These are phyloP conservation scores for Fusarium coffeatum DNA, from an alignment of 2,329 filamentous ascomycete genomes.

Conservation along the genomic window DNA sequence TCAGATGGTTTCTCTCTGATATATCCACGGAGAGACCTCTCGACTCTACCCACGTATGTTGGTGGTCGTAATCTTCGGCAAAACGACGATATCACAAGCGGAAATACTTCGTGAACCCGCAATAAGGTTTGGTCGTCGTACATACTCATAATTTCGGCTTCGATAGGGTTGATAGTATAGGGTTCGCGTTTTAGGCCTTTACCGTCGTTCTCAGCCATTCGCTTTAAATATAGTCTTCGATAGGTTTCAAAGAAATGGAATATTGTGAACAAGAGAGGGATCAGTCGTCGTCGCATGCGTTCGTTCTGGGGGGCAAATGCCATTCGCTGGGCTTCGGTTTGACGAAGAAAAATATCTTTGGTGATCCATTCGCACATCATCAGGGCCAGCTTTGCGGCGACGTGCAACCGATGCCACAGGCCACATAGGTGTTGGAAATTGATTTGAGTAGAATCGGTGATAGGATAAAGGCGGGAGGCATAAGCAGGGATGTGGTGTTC, in stretches of 20 bases:
- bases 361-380: slow-evolving; percentile 73
- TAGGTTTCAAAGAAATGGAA: slow-evolving; percentile 77
- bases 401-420: slow-evolving; percentile 73
- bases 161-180: slow-evolving; percentile 72
- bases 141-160: slow-evolving; percentile 70
- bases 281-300: slow-evolving; percentile 72
- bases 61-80: slow-evolving; percentile 71
- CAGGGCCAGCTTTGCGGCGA: slow-evolving; percentile 70
- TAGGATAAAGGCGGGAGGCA: slow-evolving; percentile 68
- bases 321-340: slow-evolving; percentile 63
- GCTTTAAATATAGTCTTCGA: slow-evolving; percentile 67
- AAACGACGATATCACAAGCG: slow-evolving; percentile 72
- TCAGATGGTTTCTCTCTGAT: slow-evolving; percentile 71
- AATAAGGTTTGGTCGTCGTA: slow-evolving; percentile 73
- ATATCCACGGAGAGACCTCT: slow-evolving; percentile 72
- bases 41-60: slow-evolving; percentile 72
- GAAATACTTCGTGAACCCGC: slow-evolving; percentile 73
- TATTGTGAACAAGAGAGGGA: slow-evolving; percentile 72
- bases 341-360: slow-evolving; percentile 72
- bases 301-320: slow-evolving; percentile 71
- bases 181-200: slow-evolving; percentile 63
- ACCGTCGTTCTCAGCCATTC: slow-evolving; percentile 64
- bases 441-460: slow-evolving; percentile 59
- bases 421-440: slow-evolving; percentile 72
- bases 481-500: slow-evolving; percentile 70